Percentiles rank a stretch among this genome's conserved stretches.
Conservation (phyloP, 108 stramenopile species). For the Mediolabrus comicus region DNA sequence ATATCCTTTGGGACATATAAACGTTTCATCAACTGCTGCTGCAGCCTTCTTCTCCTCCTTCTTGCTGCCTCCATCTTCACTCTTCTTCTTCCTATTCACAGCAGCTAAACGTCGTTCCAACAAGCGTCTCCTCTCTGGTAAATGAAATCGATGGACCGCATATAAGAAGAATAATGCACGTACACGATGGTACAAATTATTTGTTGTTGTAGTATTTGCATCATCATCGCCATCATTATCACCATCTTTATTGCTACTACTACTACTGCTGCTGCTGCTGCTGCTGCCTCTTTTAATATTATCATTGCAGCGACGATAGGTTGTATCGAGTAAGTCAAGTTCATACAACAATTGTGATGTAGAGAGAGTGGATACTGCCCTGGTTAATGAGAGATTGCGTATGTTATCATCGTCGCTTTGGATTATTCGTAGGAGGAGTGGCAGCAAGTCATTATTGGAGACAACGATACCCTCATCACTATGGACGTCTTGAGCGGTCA, state of each 20-base stretch:
- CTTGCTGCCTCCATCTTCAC: no score
- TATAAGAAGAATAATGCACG: conserved; percentile 50
- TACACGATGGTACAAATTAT: conserved; percentile 44
- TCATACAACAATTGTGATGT: background rate
- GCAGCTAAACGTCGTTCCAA: no score
- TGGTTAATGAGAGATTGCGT: conserved; percentile 12
- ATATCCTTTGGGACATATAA: conserved; percentile 49
- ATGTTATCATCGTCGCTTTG: background rate
- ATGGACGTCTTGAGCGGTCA: no score
- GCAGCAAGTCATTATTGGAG: background rate
- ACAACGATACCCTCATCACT: no score
- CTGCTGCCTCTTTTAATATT: no score
- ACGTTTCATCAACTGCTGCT: background rate
- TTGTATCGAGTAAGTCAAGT: background rate
- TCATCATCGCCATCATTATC: no score
- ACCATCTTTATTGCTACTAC: no score
- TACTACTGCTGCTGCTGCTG: no score
- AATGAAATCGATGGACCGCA: conserved; percentile 57
- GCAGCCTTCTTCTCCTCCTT: background rate
- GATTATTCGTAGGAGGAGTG: conserved; percentile 5
- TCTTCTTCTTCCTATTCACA: no score
- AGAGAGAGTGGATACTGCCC: conserved; percentile 3
- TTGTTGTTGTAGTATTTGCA: conserved; percentile 10
- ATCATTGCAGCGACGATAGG: no score
- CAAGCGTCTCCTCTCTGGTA: conserved; percentile 21